A percentile compares a stretch with the other conserved stretches of the same genome.
phyloP scores from a whole-genome alignment of 2,329 filamentous ascomycete species.

The Penicillium fuscoglaucum region DNA sequence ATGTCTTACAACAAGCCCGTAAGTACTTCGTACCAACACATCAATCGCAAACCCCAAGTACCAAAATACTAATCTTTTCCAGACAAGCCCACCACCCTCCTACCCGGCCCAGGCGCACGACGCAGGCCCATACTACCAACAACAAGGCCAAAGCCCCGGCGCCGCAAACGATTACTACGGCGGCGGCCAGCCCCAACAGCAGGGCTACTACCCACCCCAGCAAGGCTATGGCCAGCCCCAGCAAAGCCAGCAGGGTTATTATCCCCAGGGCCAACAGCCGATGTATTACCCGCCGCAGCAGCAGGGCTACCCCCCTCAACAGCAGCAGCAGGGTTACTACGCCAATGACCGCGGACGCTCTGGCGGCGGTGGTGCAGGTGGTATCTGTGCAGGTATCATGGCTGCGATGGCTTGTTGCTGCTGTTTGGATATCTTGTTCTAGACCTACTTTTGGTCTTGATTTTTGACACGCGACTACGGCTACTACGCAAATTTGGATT shows the following conservation, averaged over 20 bases:
- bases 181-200: conserved; percentile 29
- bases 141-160: conserved; percentile 22
- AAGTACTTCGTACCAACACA: conserved; percentile 10
- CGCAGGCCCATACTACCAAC: conserved; percentile 30
- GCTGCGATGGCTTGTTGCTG: conserved; percentile 52
- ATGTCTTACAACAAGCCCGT: conserved; percentile 40
- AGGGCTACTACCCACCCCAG: conserved; percentile 23
- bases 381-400: conserved; percentile 50
- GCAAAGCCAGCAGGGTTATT: conserved; percentile 31
- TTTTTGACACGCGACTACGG: not conserved
- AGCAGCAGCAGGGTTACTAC: conserved; percentile 42
- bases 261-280: conserved; percentile 26
- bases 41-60: not conserved
- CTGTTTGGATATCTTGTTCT: conserved; percentile 51
- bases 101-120: conserved; percentile 40
- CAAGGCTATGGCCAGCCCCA: conserved; percentile 27
- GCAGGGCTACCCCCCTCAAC: conserved; percentile 45
- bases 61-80: not conserved
- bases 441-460: conserved; percentile 5
- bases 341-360: conserved; percentile 33
- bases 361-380: conserved; percentile 32
- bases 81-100: conserved; percentile 41
- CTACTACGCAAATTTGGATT: not conserved
- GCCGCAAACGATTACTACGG: conserved; percentile 38
- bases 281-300: conserved; percentile 33